Percentiles rank a stretch among this genome's conserved stretches.
phyloP scores from a whole-genome alignment of 2,329 filamentous ascomycete species.

The Aspergillus texensis region DNA sequence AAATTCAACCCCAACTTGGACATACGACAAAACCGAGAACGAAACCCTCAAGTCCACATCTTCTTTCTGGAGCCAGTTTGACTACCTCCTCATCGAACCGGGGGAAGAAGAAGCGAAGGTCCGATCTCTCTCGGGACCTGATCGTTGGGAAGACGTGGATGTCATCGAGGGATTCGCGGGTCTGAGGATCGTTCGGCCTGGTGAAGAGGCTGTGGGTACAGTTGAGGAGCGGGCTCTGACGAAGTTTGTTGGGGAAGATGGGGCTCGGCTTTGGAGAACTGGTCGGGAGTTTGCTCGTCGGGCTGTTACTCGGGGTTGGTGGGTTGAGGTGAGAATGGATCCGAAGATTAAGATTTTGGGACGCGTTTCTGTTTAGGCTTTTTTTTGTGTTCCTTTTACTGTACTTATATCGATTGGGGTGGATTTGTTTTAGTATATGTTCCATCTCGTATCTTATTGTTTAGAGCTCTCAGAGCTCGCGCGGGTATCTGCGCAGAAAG shows the following conservation, averaged over 20 bases:
- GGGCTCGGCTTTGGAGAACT: conserved; percentile 31
- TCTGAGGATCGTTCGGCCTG: conserved; percentile 51
- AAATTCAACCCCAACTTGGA: conserved; percentile 43
- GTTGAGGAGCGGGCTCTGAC: conserved; percentile 41
- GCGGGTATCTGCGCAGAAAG: not conserved
- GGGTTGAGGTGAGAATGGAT: conserved; percentile 57
- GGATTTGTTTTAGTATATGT: not conserved
- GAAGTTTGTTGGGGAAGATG: conserved; percentile 36
- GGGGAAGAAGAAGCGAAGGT: conserved; percentile 25
- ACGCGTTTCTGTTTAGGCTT: not conserved
- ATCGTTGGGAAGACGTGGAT: conserved; percentile 55
- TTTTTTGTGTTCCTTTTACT: not conserved
- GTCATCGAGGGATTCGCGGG: conserved; percentile 56
- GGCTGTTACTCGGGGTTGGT: conserved; percentile 52
- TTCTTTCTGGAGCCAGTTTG: conserved; percentile 60
- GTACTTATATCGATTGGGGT: not conserved
- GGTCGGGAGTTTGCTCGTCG: conserved; percentile 29
- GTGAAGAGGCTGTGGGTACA: conserved; percentile 26
- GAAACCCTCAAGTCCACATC: conserved; percentile 50
- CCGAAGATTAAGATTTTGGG: conserved; percentile 53
- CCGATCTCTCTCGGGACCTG: conserved; percentile 41
- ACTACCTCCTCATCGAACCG: conserved; percentile 60
- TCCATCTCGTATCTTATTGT: not conserved
- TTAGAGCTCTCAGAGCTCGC: not conserved
- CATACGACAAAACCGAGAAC: conserved; percentile 64